Conservation (phyloP, 805 yeast species). For the Candida hungchunana region DNA sequence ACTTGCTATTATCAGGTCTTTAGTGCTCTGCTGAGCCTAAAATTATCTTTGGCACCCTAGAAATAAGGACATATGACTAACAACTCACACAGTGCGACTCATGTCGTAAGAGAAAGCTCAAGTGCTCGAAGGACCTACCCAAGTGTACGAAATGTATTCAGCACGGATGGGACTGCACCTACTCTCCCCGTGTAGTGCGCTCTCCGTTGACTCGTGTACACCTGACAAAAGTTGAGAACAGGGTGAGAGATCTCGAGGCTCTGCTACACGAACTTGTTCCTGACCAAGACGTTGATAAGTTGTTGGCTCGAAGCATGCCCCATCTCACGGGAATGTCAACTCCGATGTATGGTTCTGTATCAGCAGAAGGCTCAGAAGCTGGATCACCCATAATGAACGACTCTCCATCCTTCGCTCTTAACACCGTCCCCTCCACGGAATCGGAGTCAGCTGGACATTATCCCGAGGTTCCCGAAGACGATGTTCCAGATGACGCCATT, state of each 20-base stretch:
- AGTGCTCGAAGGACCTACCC: constrained; percentile 77
- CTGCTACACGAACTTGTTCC: constrained; percentile 42
- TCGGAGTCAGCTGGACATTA: constrained; percentile 17
- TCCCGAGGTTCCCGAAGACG: constrained; percentile 31
- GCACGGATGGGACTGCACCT: constrained; percentile 70
- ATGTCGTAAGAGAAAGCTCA: constrained; percentile 73
- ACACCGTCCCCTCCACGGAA: constrained; percentile 7
- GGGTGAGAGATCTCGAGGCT: constrained; percentile 43
- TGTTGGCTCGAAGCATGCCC: constrained; percentile 22
- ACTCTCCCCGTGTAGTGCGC: constrained; percentile 73
- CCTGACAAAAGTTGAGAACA: constrained; percentile 68
- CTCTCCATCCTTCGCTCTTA: constrained; percentile 2
- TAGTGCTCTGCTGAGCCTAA: background rate
- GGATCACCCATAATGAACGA: constrained; percentile 1
- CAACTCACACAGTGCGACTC: constrained; percentile 55
- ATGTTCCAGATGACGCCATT: constrained; percentile 40
- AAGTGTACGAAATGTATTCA: constrained; percentile 69
- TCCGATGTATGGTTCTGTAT: constrained; percentile 8
- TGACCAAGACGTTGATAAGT: constrained; percentile 40
- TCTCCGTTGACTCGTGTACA: constrained; percentile 81
- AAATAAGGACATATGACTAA: constrained; percentile 2
- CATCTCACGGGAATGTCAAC: background rate
- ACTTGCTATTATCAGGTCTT: background rate
- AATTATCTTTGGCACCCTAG: background rate
- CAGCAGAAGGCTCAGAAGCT: too few species aligned